Evolutionary conservation across 441 rosid species (phyloP).

Genomic region (Capsella rubella): DNA sequence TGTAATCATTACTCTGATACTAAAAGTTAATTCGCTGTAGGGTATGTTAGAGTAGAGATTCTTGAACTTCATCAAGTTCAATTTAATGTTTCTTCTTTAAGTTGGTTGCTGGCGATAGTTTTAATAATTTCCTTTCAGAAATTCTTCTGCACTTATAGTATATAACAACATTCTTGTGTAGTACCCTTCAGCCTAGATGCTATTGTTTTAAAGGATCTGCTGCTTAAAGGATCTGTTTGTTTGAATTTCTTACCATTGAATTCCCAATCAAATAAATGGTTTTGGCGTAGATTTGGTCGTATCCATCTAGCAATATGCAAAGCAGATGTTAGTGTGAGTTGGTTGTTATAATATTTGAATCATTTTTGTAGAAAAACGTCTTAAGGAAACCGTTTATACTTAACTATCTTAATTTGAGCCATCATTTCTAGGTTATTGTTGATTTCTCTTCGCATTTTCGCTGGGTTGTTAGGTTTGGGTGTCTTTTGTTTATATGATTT

Average conservation of each 20-base stretch:
- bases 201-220: background rate
- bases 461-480: background rate
- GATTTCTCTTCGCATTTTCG: background rate
- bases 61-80: background rate
- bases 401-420: background rate
- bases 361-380: background rate
- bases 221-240: slow-evolving; percentile 2
- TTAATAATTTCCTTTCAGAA: background rate
- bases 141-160: background rate
- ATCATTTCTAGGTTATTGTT: background rate
- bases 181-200: background rate
- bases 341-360: background rate
- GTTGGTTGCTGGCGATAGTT: background rate
- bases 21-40: slow-evolving; percentile 10
- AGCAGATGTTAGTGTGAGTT: background rate
- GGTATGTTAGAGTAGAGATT: slow-evolving; percentile 5
- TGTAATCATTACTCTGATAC: slow-evolving; percentile 9
- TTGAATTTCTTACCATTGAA: background rate
- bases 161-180: background rate
- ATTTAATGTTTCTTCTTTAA: background rate
- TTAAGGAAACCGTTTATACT: background rate
- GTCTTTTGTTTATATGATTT: background rate
- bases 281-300: background rate
- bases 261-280: background rate
- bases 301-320: background rate